A percentile compares a stretch with the other conserved stretches of the same genome.
phyloP scores from a whole-genome alignment of 495 filamentous ascomycete species.

The Thozetella sp. region DNA sequence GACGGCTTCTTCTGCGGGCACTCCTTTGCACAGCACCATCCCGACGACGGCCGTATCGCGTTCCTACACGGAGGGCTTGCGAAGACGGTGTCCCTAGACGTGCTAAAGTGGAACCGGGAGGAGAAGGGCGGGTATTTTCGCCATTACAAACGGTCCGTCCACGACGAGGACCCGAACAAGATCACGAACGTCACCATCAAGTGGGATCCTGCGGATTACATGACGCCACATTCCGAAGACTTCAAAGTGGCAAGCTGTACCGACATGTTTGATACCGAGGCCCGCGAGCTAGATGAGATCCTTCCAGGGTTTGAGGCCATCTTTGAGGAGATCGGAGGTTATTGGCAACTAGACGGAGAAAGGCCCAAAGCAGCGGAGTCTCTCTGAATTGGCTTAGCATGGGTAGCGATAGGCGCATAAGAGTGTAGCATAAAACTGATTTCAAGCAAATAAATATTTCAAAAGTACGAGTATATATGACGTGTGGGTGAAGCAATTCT shows the following conservation, averaged over 20 bases:
- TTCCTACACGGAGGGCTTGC: conserved; percentile 8
- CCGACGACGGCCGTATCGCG: conserved; percentile 7
- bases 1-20: conserved; percentile 10
- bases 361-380: background rate
- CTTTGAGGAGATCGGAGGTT: background rate
- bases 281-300: background rate
- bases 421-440: too few relatives aligned
- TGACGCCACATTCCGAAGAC: background rate
- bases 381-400: too few relatives aligned
- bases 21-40: conserved; percentile 9
- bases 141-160: conserved; percentile 2
- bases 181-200: conserved; percentile 1
- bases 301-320: conserved; percentile 1
- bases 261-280: conserved; percentile 2
- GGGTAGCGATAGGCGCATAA: too few relatives aligned
- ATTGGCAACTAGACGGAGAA: background rate
- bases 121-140: conserved; percentile 4
- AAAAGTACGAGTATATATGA: too few relatives aligned
- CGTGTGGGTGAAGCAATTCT: too few relatives aligned
- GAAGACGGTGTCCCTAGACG: conserved; percentile 4
- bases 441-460: too few relatives aligned
- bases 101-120: conserved; percentile 6
- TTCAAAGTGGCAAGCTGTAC: conserved; percentile 2
- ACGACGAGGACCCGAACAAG: conserved; percentile 1
- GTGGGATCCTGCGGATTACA: conserved; percentile 3